Conservation (phyloP, 2,329 filamentous ascomycete species). For the Fusarium mundagurra region DNA sequence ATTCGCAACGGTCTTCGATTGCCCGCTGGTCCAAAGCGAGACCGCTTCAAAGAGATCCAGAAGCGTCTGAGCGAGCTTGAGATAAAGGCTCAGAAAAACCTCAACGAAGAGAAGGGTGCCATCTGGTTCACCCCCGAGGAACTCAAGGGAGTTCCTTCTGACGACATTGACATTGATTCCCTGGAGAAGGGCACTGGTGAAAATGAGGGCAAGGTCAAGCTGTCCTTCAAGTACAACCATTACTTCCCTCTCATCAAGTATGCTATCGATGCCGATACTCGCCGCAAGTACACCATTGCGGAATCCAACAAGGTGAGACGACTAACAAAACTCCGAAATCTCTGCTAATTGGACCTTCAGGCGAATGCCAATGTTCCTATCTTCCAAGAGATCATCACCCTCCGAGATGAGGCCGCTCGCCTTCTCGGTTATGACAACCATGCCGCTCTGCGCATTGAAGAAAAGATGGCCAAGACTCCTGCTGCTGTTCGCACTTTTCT, state of each 20-base stretch:
- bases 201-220: slow-evolving; percentile 77
- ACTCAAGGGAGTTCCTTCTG: slow-evolving; percentile 77
- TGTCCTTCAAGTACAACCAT: slow-evolving; percentile 87
- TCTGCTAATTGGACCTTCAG: slow-evolving; percentile 38
- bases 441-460: slow-evolving; percentile 78
- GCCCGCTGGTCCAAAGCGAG: slow-evolving; percentile 73
- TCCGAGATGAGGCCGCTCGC: slow-evolving; percentile 81
- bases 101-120: slow-evolving; percentile 85
- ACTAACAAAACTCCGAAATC: background rate
- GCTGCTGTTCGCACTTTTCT: slow-evolving; percentile 79
- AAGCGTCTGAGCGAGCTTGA: slow-evolving; percentile 78
- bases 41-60: slow-evolving; percentile 88
- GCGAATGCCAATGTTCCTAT: slow-evolving; percentile 76
- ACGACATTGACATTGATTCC: slow-evolving; percentile 70
- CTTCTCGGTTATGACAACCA: slow-evolving; percentile 82
- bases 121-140: slow-evolving; percentile 81
- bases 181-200: slow-evolving; percentile 78
- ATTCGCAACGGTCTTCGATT: slow-evolving; percentile 80
- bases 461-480: slow-evolving; percentile 86
- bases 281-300: slow-evolving; percentile 74
- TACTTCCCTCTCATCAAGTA: slow-evolving; percentile 83
- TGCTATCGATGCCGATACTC: slow-evolving; percentile 73
- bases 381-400: slow-evolving; percentile 78
- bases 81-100: slow-evolving; percentile 80
- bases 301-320: slow-evolving; percentile 78